Evolutionary conservation across 495 filamentous ascomycete genomes (phyloP).

Genomic region (Jackrogersella multiformis): DNA sequence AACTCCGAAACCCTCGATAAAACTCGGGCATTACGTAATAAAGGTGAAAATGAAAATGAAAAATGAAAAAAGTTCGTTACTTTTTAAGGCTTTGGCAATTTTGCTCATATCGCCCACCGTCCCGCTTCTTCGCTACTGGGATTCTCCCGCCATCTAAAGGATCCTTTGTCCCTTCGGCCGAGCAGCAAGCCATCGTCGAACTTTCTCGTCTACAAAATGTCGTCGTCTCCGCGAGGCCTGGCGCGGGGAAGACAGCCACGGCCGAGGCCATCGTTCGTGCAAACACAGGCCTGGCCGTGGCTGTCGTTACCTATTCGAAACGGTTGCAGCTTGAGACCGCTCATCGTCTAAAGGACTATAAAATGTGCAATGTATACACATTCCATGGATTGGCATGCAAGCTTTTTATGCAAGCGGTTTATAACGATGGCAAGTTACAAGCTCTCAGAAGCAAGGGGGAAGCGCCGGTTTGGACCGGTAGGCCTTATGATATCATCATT

Average conservation of each 20-base stretch:
- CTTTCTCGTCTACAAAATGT: slow-evolving; percentile 6
- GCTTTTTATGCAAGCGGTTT: not conserved
- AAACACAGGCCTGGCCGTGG: not conserved
- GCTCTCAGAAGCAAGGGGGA: not conserved
- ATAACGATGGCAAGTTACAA: not conserved
- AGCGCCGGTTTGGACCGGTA: not conserved
- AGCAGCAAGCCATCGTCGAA: not conserved
- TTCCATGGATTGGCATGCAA: slow-evolving; percentile 1
- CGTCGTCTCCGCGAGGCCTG: slow-evolving; percentile 7
- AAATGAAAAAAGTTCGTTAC: no score
- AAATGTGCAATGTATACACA: not conserved
- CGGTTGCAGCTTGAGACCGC: slow-evolving; percentile 5
- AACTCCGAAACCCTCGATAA: no score
- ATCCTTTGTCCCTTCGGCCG: not conserved
- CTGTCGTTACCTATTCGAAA: slow-evolving; percentile 4
- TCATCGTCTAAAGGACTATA: not conserved
- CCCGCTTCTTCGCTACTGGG: not conserved
- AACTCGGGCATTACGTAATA: no score
- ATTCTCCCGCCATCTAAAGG: not conserved
- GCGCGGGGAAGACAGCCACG: slow-evolving; percentile 4
- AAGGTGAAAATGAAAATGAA: no score
- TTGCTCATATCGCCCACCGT: no score
- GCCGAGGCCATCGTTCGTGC: slow-evolving; percentile 7
- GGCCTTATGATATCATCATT: slow-evolving; percentile 7
- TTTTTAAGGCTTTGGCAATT: no score